Conservation (phyloP, 2,329 filamentous ascomycete genomes). For the Neophaeococcomyces aloes region DNA sequence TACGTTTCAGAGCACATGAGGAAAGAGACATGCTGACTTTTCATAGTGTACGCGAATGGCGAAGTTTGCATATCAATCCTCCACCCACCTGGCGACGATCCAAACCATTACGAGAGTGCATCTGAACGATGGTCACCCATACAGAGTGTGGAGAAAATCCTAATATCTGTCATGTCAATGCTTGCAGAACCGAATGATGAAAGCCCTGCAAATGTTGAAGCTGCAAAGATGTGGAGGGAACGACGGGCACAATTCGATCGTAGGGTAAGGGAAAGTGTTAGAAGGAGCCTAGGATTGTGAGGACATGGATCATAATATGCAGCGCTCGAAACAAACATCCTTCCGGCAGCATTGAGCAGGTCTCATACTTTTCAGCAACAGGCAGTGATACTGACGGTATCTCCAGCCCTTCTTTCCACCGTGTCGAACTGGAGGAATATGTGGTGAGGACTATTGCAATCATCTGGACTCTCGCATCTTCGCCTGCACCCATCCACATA, state of each 20-base stretch:
- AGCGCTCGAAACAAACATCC: too few species aligned
- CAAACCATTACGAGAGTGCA: constrained; percentile 95
- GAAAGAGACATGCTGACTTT: not conserved
- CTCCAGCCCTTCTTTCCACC: too few species aligned
- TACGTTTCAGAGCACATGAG: constrained; percentile 32
- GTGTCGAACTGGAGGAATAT: too few species aligned
- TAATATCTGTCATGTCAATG: constrained; percentile 97
- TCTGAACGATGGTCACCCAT: constrained; percentile 94
- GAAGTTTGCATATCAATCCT: constrained; percentile 97
- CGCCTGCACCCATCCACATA: constrained; percentile 35
- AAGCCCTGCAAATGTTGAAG: constrained; percentile 90
- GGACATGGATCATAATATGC: too few species aligned
- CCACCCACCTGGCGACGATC: constrained; percentile 90
- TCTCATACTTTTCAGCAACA: not conserved
- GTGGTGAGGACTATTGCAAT: too few species aligned
- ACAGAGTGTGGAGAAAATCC: constrained; percentile 93
- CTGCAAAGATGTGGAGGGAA: constrained; percentile 92
- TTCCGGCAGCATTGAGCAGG: too few species aligned
- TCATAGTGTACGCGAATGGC: constrained; percentile 74
- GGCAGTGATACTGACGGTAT: constrained; percentile 1
- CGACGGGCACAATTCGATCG: constrained; percentile 72
- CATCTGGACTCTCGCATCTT: constrained; percentile 21
- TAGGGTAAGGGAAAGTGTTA: constrained; percentile 72
- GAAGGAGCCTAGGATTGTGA: constrained; percentile 60
- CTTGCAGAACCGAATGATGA: constrained; percentile 94